These are phyloP conservation scores for Wallacemonas sp. DNA, from an alignment of 208 protist genomes.

Conservation along the genomic window DNA sequence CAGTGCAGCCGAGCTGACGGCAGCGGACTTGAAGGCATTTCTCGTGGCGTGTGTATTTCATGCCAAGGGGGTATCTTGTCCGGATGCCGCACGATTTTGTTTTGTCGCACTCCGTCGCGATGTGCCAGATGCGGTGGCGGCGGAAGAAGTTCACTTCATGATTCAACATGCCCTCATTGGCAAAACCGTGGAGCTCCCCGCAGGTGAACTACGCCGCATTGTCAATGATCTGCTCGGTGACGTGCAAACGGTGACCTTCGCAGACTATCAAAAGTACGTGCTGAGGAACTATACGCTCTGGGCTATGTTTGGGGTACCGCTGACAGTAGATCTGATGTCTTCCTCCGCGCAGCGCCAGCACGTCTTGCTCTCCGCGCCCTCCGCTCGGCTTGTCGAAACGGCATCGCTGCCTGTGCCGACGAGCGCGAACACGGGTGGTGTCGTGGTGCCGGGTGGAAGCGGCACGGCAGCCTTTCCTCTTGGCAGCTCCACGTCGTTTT, in stretches of 20 bases:
- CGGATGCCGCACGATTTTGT: constrained; percentile 74
- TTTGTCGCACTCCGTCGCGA: constrained; percentile 85
- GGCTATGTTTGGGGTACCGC: constrained; percentile 66
- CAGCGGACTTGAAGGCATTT: constrained; percentile 58
- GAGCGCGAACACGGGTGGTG: not conserved
- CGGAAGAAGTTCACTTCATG: constrained; percentile 76
- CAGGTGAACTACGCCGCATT: constrained; percentile 54
- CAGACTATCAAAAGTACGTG: constrained; percentile 65
- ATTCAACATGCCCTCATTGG: constrained; percentile 68
- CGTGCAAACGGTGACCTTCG: constrained; percentile 42
- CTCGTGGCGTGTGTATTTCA: constrained; percentile 78
- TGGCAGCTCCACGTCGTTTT: constrained; percentile 19
- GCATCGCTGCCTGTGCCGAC: not conserved
- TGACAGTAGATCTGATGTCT: constrained; percentile 31
- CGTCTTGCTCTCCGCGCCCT: constrained; percentile 16
- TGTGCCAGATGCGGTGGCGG: constrained; percentile 65
- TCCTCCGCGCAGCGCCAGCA: constrained; percentile 48
- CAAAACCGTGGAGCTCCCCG: constrained; percentile 77
- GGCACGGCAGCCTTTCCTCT: not conserved
- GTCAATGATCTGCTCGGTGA: constrained; percentile 71
- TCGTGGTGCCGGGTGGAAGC: not conserved
- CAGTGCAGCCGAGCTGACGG: constrained; percentile 29
- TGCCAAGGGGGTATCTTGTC: constrained; percentile 42
- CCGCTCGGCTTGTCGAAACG: not conserved
- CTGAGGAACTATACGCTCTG: constrained; percentile 82